Base-by-base conservation (phyloP, 352 stramenopile species). In the Phytophthora rubi region DNA sequence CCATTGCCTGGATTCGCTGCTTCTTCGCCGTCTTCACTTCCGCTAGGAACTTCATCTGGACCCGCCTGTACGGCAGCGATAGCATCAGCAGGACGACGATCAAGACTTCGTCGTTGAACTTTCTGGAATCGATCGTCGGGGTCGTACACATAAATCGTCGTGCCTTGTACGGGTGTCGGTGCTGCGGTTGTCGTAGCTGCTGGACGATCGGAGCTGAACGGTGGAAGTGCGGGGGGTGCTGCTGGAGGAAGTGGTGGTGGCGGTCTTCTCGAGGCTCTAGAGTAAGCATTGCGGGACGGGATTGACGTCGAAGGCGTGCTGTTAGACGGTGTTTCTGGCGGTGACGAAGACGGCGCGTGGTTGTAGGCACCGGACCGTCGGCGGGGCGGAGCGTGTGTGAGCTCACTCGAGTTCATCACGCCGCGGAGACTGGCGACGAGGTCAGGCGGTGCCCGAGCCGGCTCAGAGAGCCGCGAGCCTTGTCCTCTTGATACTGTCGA, bases 381-480 rank as follows among this genome's bases (percentile, higher is more conserved):
- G 28, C 80, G 80, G 1, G 57, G 62, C 8, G 81, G 77, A 2
- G 75, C 78, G 9, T 79, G 82, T 4, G 80, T 83, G 6, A 91
- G 70, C 48, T 93, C 85, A 15, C 79, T 88, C 13, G 85, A 90
- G 66, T 89, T 91, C 85, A 93, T 93, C 10, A 93, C 82, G 13
- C 85, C 84, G 30, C 76, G 82, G 9, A 93, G 59, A 59, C 79
- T 80, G 1, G 73, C 75, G 0, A 93, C 73, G 45, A 91, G 78
- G 28, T 90, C 83, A 15, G 80, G 64, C 3, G 80, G 85, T 9
- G 75, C 79, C 10, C 71, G 64, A 30, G 76, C 66, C 9, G 65
- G 72, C 3, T 77, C 70, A 3, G 62, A 68, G 2, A 70, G 26
- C 6, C 45, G 47, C 64, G 55, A 8, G 35, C 56, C 73, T 23